Evolutionary conservation across 768 basidiomycete species (phyloP), one percentile per base, ranked within the genome.

Genomic region (Termitomyces titanicus): DNA sequence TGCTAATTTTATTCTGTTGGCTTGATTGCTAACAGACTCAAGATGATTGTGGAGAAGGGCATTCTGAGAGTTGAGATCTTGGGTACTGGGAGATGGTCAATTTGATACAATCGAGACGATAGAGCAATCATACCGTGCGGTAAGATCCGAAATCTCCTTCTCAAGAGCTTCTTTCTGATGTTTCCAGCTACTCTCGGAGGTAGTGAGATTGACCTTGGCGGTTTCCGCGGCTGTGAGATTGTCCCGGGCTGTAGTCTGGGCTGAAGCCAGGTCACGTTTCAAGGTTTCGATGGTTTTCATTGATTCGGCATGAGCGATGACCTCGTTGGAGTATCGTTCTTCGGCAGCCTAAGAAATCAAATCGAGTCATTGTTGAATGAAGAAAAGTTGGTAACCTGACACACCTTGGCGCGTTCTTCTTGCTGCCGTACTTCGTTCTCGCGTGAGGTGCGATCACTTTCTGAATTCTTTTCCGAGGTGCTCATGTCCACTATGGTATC

Each of bases 221-320:
- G 88, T 91, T 57, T 93, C 85, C 7, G 86, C 83, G 2, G 81
- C 76, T 10, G 81, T 78, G 33, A 77, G 70, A 51, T 81, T 76
- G 56, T 91, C 84, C 12, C 88, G 77, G 9, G 82, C 78, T 9
- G 78, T 64, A 1, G 73, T 65, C 61, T 87, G 84, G 3, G 78
- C 70, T 12, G 68, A 64, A 15, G 75, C 64, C 3, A 94, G 73
- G 39, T 91, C 82, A 47, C 82, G 76, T 66, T 85, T 88, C 58
- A 92, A 72, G 10, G 64, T 72, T 11, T 86, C 82, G 11, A 91
- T 78, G 12, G 74, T 58, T 71, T 92, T 92, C 76, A 94, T 88
- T 0, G 88, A 80, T 20, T 93, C 92, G 0, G 93, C 92, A 66
- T 95, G 93, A 0, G 89, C 76, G 31, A 94, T 72, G n/a, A 94